Percentiles rank a stretch among this genome's conserved stretches.
These are phyloP conservation scores for Scopulariopsis brevicaulis DNA, from an alignment of 2,329 filamentous ascomycete species.

Conservation along the genomic window DNA sequence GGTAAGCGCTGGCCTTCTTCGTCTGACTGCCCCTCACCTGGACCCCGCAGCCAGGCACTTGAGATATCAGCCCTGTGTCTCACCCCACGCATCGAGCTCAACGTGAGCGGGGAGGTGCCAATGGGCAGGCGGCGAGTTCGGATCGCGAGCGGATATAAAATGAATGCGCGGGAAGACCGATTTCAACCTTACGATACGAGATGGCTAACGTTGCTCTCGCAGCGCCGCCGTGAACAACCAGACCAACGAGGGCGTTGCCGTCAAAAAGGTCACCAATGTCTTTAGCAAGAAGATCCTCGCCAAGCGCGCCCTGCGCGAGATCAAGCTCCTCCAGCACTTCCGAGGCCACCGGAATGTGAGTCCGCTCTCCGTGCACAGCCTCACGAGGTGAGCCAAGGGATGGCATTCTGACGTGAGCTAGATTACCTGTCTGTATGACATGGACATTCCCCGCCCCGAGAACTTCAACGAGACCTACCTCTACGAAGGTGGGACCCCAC, in stretches of 20 bases:
- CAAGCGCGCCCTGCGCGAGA: constrained; percentile 94
- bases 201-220: constrained; percentile 7
- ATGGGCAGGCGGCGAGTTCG: background rate
- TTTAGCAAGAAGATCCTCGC: constrained; percentile 99
- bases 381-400: background rate
- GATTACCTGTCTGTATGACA: constrained; percentile 99
- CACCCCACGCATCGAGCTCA: background rate
- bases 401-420: constrained; percentile 22
- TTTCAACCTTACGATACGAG: background rate
- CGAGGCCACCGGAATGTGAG: constrained; percentile 76
- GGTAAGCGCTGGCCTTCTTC: constrained; percentile 41
- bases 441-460: constrained; percentile 95
- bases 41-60: background rate
- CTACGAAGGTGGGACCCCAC: constrained; percentile 66
- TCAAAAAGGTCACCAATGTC: constrained; percentile 99
- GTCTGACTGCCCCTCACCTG: background rate
- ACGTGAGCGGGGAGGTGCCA: background rate
- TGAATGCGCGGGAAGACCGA: background rate
- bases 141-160: background rate
- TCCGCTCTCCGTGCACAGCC: constrained; percentile 9
- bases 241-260: constrained; percentile 86
- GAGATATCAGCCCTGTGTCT: background rate
- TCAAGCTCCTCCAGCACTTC: constrained; percentile 98
- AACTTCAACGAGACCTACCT: constrained; percentile 99
- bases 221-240: constrained; percentile 89